These are phyloP conservation scores for Colletotrichum scovillei DNA, from an alignment of 2,329 filamentous ascomycete genomes.

Conservation along the genomic window DNA sequence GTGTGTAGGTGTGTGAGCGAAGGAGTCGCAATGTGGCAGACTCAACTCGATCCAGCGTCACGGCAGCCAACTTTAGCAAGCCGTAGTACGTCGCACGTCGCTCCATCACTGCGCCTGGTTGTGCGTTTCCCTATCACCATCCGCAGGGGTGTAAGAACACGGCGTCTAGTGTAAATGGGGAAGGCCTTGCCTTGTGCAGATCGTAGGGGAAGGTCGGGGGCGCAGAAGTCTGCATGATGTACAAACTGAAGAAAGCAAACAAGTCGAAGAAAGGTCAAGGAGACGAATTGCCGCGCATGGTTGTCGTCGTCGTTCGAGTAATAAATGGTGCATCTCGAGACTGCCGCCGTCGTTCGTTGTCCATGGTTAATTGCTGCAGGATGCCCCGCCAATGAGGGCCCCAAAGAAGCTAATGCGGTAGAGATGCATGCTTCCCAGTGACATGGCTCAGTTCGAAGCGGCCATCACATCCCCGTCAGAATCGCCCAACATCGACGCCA, in stretches of 20 bases:
- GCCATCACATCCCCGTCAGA: constrained; percentile 11
- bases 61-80: not conserved
- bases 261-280: not conserved
- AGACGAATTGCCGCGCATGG: not conserved
- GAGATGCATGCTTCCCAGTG: constrained; percentile 22
- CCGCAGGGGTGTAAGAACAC: not conserved
- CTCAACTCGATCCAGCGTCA: not conserved
- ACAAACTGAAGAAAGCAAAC: not conserved
- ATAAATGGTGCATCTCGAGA: constrained; percentile 13
- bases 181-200: not conserved
- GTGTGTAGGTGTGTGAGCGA: too few relatives aligned
- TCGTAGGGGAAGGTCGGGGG: not conserved
- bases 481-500: constrained; percentile 4
- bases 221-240: not conserved
- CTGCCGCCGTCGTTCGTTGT: constrained; percentile 28
- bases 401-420: constrained; percentile 17
- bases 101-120: not conserved
- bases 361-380: constrained; percentile 21
- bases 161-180: constrained; percentile 20
- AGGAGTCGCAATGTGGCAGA: not conserved
- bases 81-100: not conserved
- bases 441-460: constrained; percentile 20
- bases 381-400: constrained; percentile 31
- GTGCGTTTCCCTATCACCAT: not conserved
- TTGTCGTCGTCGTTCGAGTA: constrained; percentile 12